A percentile compares a stretch with the other conserved stretches of the same genome.
These are phyloP conservation scores for Neurospora terricola DNA, from an alignment of 495 filamentous ascomycete species.

Conservation along the genomic window DNA sequence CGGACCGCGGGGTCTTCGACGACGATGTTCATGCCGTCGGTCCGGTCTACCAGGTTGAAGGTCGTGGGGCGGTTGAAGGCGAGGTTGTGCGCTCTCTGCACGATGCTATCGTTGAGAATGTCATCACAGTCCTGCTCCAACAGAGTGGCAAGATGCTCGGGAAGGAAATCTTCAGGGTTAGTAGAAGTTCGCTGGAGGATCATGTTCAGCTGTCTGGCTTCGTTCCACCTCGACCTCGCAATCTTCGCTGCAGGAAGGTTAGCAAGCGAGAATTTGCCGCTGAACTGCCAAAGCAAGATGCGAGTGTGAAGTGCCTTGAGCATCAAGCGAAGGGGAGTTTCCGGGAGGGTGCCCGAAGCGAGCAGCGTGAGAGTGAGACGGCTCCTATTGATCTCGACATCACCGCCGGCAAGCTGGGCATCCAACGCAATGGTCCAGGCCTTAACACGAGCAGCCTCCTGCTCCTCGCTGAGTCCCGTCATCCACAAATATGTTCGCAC, in stretches of 20 bases:
- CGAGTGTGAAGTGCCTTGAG: conserved; percentile 87
- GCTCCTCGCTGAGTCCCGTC: conserved; percentile 71
- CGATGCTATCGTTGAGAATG: conserved; percentile 64
- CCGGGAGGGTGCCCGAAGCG: conserved; percentile 77
- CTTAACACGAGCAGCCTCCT: conserved; percentile 79
- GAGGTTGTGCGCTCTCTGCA: conserved; percentile 83
- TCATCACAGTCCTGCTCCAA: conserved; percentile 68
- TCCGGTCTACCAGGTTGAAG: conserved; percentile 47
- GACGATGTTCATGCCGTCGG: conserved; percentile 70
- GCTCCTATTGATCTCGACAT: conserved; percentile 80
- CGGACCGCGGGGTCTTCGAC: conserved; percentile 80
- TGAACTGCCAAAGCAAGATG: conserved; percentile 71
- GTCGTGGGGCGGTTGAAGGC: conserved; percentile 76
- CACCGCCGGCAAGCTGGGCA: conserved; percentile 89
- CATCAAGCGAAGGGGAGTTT: conserved; percentile 79
- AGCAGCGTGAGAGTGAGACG: conserved; percentile 79
- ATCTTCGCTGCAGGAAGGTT: conserved; percentile 52
- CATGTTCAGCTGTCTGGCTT: conserved; percentile 57
- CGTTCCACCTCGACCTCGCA: conserved; percentile 69
- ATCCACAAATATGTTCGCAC: conserved; percentile 63
- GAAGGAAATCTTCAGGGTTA: conserved; percentile 53
- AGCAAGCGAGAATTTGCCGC: conserved; percentile 13
- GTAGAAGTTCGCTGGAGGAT: conserved; percentile 23
- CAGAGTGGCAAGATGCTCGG: conserved; percentile 63
- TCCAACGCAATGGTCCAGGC: conserved; percentile 93